Evolutionary conservation across 1,284 basidiomycete species (phyloP).

Genomic region (Ustilago lituana): DNA sequence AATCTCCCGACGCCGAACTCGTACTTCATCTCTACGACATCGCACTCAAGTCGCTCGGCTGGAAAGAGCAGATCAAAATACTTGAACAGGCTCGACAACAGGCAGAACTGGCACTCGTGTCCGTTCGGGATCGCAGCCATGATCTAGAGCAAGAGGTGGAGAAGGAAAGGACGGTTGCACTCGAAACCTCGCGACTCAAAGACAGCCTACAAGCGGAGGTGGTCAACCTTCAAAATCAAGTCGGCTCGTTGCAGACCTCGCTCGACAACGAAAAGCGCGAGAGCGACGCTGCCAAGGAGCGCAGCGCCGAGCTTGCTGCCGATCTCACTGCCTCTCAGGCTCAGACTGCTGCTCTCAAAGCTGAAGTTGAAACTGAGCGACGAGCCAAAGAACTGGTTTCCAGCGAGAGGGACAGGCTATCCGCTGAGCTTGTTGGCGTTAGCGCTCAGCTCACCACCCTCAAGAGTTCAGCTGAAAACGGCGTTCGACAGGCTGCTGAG

Average conservation of each 20-base stretch:
- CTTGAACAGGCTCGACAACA: constrained; percentile 12
- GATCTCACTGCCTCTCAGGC: constrained; percentile 36
- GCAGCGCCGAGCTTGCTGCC: constrained; percentile 19
- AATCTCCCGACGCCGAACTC: constrained; percentile 35
- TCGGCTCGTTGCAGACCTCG: constrained; percentile 30
- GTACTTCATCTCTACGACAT: constrained; percentile 42
- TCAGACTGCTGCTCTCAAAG: constrained; percentile 31
- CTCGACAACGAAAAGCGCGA: constrained; percentile 43
- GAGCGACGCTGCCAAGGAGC: constrained; percentile 33
- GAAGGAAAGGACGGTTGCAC: constrained; percentile 6
- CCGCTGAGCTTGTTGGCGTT: constrained; percentile 46
- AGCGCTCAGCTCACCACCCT: constrained; percentile 44
- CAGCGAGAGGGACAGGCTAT: constrained; percentile 41
- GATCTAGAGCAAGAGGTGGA: constrained; percentile 31
- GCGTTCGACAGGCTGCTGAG: constrained; percentile 46
- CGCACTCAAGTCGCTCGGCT: constrained; percentile 21
- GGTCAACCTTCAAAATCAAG: constrained; percentile 36
- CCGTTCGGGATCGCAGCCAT: constrained; percentile 8
- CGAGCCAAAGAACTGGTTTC: constrained; percentile 40
- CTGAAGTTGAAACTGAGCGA: constrained; percentile 42
- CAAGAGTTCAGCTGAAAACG: constrained; percentile 43
- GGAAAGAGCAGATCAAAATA: constrained; percentile 15
- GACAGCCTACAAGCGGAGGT: constrained; percentile 39
- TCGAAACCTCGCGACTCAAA: constrained; percentile 29
- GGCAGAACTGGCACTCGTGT: neutral